Evolutionary conservation across 139 green algal genomes (phyloP), one percentile per base, ranked within the genome.

Genomic region (Chlamydomonas schloesseri): DNA sequence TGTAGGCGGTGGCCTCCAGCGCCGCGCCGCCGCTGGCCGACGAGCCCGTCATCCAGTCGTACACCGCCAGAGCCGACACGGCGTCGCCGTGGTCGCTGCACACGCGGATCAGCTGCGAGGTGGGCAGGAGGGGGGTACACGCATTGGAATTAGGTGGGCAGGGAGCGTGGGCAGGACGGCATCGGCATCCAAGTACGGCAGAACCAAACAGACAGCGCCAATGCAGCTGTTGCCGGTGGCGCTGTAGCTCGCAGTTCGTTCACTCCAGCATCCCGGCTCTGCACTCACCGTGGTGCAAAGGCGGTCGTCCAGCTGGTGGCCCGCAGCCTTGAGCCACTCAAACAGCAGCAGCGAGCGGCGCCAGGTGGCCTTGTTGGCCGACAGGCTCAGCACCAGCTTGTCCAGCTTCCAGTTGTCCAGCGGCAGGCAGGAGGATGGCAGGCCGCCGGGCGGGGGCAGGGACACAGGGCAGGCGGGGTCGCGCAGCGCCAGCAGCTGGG

Each of bases 381-480:
- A 94, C 68, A 98, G 81, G 0, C 88, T 84, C 8, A 90, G 87
- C 37, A 98, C 91, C 34, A 98, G 91, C 90, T 96, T 97, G 89
- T 98, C 96, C 64, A 98, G 91, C 90, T 96, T 95, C 55, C 93
- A 87, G 89, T 97, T 98, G 87, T 97, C 91, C 11, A 84, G 62
- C 2, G 78, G 78, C 31, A 96, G 83, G 65, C 34, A 71, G 37
- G 20, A 65, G 15, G 79, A 24, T 58, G 81, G 74, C 9, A 91
- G 36, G 46, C 70, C 73, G 71, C 76, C 71, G 26, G 87, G 88
- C 18, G 76, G 36, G 10, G 91, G 89, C 71, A 94, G 78, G 23
- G 47, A n/a, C 31, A 91, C 91, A 3, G 89, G 81, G 15, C 79
- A 76, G 17, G 80, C 64, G 20, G 89, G 84, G 77, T 94, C 89